These are phyloP conservation scores for Amborella trichopoda DNA, from an alignment of 164 flowering plant genomes.

Conservation along the genomic window DNA sequence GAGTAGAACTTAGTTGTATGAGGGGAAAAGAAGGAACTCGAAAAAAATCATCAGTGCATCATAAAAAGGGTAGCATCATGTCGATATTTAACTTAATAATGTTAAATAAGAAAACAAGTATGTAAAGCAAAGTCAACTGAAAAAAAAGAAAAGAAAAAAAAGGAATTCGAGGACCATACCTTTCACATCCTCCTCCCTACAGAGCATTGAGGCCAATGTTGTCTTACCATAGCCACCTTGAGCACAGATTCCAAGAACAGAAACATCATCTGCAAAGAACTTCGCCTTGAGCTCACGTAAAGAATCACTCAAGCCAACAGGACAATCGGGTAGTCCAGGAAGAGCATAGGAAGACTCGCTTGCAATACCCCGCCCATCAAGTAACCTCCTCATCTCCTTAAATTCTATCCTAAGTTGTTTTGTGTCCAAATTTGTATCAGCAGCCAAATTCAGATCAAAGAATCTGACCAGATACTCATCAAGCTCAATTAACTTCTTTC, in stretches of 20 bases:
- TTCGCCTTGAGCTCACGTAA: neutral
- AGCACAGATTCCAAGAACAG: neutral
- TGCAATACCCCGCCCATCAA: neutral
- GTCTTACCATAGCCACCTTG: neutral
- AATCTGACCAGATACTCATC: neutral
- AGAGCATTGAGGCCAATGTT: constrained; percentile 1
- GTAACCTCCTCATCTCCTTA: neutral
- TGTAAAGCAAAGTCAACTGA: no score
- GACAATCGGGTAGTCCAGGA: neutral
- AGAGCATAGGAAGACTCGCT: neutral
- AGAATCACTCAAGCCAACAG: neutral
- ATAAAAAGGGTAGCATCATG: no score
- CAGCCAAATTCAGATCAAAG: neutral
- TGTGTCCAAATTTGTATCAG: neutral
- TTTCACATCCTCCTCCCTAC: neutral
- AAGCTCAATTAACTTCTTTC: neutral
- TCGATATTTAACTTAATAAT: no score
- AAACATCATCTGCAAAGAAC: neutral
- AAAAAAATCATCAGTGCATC: no score
- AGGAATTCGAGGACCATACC: no score
- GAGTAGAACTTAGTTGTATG: no score
- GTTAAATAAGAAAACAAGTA: no score
- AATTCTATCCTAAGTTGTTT: neutral
- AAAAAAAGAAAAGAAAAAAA: no score
- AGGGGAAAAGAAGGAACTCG: no score